Conservation (phyloP, 371 early-diverging fungal genomes). For the Funneliformis caledonium region DNA sequence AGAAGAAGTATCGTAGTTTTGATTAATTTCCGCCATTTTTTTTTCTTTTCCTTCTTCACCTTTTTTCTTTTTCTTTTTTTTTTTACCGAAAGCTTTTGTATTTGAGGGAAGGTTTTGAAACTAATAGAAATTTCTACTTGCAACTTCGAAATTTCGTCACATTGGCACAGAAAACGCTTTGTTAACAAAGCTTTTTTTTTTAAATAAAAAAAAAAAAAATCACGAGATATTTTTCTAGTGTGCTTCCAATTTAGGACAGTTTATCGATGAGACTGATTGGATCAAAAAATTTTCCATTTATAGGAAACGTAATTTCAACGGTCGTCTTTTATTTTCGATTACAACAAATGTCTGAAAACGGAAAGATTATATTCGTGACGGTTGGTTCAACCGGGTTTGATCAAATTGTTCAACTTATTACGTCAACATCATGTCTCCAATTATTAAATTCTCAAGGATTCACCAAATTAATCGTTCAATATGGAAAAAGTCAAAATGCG, state of each 20-base stretch:
- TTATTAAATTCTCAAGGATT: slow-evolving; percentile 56
- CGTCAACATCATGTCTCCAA: slow-evolving; percentile 54
- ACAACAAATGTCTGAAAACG: neutral
- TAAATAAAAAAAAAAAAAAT: neutral
- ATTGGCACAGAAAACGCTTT: neutral
- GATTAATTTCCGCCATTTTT: neutral
- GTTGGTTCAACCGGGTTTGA: slow-evolving; percentile 93
- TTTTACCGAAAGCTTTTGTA: neutral
- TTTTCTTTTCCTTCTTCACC: neutral
- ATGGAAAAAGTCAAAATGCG: slow-evolving; percentile 60
- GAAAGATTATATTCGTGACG: slow-evolving; percentile 70
- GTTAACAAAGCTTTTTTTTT: neutral
- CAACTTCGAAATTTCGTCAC: neutral
- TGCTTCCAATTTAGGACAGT: neutral
- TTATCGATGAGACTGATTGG: neutral
- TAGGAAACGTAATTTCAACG: too few relatives aligned
- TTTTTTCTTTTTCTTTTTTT: neutral
- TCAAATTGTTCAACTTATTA: slow-evolving; percentile 60
- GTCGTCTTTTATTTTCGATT: too few relatives aligned
- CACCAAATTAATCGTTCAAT: slow-evolving; percentile 68
- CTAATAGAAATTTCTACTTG: too few relatives aligned
- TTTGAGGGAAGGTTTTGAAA: too few relatives aligned
- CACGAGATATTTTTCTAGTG: neutral
- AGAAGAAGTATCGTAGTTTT: neutral
- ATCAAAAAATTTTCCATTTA: neutral